phyloP scores from a whole-genome alignment of 257 asterid species.

The Rhazya stricta region DNA sequence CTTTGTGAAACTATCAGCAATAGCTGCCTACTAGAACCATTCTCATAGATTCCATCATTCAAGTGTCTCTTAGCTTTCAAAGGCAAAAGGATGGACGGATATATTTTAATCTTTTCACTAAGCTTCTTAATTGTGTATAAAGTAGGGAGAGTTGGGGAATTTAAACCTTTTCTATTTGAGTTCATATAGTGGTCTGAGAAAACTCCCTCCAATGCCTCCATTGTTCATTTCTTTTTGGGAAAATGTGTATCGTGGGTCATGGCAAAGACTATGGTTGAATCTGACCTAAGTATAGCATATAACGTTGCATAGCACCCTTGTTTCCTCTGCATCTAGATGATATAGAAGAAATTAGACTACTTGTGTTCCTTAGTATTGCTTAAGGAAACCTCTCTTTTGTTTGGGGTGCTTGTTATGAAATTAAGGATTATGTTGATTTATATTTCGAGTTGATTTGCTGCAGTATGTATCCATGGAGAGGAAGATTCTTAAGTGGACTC shows the following conservation, averaged over 20 bases:
- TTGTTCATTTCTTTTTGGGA: not conserved
- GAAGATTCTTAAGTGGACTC: conserved; percentile 67
- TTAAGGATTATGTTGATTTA: not conserved
- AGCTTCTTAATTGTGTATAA: not conserved
- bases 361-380: not conserved
- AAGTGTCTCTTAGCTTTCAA: not conserved
- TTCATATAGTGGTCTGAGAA: not conserved
- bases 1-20: not conserved
- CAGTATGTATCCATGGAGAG: conserved; percentile 86
- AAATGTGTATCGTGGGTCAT: not conserved
- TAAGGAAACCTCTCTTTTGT: not conserved
- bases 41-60: not conserved
- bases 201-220: not conserved
- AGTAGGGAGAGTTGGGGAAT: not conserved
- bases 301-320: not conserved
- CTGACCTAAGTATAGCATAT: not conserved
- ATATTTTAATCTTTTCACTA: not conserved
- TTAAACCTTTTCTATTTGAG: not conserved
- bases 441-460: conserved; percentile 23
- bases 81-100: not conserved
- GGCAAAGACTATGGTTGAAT: not conserved
- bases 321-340: not conserved
- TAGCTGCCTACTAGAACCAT: not conserved
- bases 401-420: not conserved
- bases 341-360: not conserved